These are phyloP conservation scores for Paradendryphiella salina DNA, from an alignment of 2,329 filamentous ascomycete species.

Conservation along the genomic window DNA sequence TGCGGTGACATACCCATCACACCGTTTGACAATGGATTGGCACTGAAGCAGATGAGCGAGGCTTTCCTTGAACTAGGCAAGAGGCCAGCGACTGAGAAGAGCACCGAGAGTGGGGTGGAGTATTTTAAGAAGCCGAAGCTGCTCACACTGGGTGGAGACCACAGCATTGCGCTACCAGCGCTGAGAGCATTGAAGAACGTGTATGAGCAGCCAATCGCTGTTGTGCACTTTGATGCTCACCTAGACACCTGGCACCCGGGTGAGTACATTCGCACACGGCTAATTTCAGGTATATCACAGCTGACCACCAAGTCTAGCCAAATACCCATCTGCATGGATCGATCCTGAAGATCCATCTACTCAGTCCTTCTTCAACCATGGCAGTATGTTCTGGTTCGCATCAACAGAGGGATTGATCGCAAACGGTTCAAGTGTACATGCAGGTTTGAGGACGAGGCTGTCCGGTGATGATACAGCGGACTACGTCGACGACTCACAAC, in stretches of 20 bases:
- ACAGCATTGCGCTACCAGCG: conserved; percentile 56
- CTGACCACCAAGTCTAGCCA: conserved; percentile 78
- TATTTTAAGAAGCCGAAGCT: conserved; percentile 54
- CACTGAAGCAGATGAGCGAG: conserved; percentile 79
- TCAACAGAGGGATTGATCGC: conserved; percentile 77
- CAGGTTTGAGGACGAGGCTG: conserved; percentile 77
- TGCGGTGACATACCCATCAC: conserved; percentile 89
- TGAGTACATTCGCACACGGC: background rate
- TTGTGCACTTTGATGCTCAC: conserved; percentile 63
- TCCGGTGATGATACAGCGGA: conserved; percentile 68
- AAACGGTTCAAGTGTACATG: conserved; percentile 76
- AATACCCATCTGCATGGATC: conserved; percentile 78
- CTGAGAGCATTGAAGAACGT: conserved; percentile 53
- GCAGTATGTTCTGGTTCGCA: conserved; percentile 90
- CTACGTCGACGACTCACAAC: conserved; percentile 68
- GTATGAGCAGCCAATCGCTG: conserved; percentile 52
- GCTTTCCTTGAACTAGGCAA: conserved; percentile 72
- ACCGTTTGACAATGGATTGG: conserved; percentile 82
- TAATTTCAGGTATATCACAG: no score
- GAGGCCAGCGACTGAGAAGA: conserved; percentile 46
- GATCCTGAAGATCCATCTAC: conserved; percentile 55
- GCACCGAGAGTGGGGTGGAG: conserved; percentile 42
- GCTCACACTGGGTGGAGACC: conserved; percentile 55
- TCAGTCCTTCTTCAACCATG: conserved; percentile 80
- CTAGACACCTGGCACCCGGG: conserved; percentile 82